A percentile compares a stretch with the other conserved stretches of the same genome.
Conservation (phyloP, 1,284 basidiomycete species). For the Ganoderma boninense region DNA sequence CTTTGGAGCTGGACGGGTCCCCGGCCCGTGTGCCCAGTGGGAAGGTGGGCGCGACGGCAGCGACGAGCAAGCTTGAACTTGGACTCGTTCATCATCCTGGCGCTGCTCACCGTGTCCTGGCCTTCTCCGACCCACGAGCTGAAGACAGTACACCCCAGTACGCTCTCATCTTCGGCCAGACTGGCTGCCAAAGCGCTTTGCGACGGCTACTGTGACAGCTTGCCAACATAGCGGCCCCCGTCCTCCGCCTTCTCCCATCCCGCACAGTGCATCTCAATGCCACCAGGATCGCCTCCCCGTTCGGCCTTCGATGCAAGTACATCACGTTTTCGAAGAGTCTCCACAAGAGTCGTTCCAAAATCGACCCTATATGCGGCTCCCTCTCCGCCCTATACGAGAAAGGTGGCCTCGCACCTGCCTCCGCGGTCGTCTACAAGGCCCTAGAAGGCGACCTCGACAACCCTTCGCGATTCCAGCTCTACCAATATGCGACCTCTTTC, state of each 20-base stretch:
- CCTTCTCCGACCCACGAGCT: background rate
- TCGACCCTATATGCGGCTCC: constrained; percentile 6
- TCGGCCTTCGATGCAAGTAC: background rate
- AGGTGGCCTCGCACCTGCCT: constrained; percentile 26
- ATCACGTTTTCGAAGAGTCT: background rate
- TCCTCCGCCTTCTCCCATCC: constrained; percentile 5
- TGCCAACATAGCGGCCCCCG: constrained; percentile 15
- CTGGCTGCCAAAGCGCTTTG: background rate
- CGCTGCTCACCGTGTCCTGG: background rate
- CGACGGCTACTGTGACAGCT: background rate
- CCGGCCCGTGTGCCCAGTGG: background rate
- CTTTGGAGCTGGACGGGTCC: no score
- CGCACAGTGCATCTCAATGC: background rate
- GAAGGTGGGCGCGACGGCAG: no score
- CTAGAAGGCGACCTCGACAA: constrained; percentile 29
- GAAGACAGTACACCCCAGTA: background rate
- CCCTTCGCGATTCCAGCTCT: constrained; percentile 35
- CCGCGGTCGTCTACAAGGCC: constrained; percentile 24
- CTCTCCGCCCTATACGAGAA: constrained; percentile 15
- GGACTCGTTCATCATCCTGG: background rate
- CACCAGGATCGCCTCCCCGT: background rate
- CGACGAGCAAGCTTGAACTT: background rate
- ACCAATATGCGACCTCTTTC: constrained; percentile 44
- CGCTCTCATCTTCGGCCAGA: background rate
- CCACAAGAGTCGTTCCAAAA: background rate